Conservation (phyloP, 129 eudicot genomes). For the Flaveria linearis region DNA sequence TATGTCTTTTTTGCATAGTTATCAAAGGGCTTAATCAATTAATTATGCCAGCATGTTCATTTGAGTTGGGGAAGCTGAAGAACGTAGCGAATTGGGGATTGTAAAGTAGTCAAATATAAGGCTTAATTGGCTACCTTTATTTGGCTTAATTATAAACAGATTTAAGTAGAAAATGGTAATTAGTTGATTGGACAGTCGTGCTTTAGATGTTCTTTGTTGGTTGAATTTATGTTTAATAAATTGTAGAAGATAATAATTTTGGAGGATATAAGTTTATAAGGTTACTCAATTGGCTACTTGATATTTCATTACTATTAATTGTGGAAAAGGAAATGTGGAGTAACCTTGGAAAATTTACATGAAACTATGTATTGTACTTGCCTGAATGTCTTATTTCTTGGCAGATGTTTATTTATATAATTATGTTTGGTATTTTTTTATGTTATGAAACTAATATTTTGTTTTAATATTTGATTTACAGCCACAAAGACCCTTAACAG, state of each 20-base stretch:
- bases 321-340: background rate
- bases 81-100: background rate
- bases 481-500: slow-evolving; percentile 82
- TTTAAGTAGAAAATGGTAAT: background rate
- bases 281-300: background rate
- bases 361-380: background rate
- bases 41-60: background rate
- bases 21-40: background rate
- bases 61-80: background rate
- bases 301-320: background rate
- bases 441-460: background rate
- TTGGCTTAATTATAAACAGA: background rate
- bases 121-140: background rate
- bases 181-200: background rate
- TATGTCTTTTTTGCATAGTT: background rate
- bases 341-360: background rate
- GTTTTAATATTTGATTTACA: slow-evolving; percentile 26
- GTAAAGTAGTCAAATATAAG: background rate
- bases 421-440: background rate
- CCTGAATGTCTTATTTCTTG: background rate
- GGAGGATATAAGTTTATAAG: background rate
- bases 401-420: background rate
- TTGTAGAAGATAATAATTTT: background rate
- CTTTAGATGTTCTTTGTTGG: background rate
- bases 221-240: background rate